Base-by-base conservation (phyloP, 257 asterid genomes). In the Solanum boliviense region DNA sequence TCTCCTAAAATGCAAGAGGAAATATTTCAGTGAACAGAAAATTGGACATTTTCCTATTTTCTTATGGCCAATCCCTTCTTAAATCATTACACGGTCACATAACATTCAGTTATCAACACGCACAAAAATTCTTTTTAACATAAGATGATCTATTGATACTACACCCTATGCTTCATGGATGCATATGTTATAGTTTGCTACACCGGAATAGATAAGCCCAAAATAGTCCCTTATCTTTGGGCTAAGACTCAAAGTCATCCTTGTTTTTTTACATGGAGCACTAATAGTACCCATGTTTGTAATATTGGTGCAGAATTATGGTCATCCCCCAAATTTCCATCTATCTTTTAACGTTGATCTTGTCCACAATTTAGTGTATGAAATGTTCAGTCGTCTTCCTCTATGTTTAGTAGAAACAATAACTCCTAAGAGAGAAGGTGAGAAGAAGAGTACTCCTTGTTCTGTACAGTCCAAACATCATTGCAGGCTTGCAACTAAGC, bases 1-100 rank as follows among this genome's bases (percentile, higher is more conserved):
- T 96, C 92, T 96, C 99, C 99, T 96, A 93, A 91, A 89, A 89
- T 27, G 87, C 87, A 87, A 35, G 90, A 6, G 79, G 21, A 85
- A 39, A 82, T n/a, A 71, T 25, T 86, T 60, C 83, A n/a, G 83
- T 87, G 85, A 90, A 87, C 84, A 48, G n/a, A 32, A 75, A 58
- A 31, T 32, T 65, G 36, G 67, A 9, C 9, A 18, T 29, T 71
- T 73, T 44, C 88, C 31, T 8, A 84, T 12, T 46, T 52, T 32
- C 48, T n/a, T 74, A 34, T 12, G 68, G 70, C n/a, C 38, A 86
- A 32, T 73, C 15, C 20, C 85, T 18, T 21, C 84, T 27, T 9
- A 81, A 46, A 46, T 81, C 2, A 16, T 44, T 46, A 44, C 70
- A 20, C 2, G 44, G 70, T 48, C 62, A 32, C 31, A 7, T 9